Conservation (phyloP, 2,329 filamentous ascomycete species). For the Cladosporium sp. region DNA sequence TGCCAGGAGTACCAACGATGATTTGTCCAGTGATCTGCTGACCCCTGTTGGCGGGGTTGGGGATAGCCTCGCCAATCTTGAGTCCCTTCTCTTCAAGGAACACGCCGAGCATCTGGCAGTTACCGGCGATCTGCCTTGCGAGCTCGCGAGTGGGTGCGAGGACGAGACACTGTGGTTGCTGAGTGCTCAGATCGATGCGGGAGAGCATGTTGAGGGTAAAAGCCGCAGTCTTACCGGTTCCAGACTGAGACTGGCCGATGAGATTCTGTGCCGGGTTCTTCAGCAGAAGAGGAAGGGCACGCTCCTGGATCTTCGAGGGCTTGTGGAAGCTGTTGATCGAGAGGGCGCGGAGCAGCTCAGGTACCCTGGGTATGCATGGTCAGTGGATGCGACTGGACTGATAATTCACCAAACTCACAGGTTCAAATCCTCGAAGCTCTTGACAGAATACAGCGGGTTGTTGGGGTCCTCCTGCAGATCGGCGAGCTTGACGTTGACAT, state of each 20-base stretch:
- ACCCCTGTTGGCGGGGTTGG: slow-evolving; percentile 65
- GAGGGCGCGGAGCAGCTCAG: slow-evolving; percentile 70
- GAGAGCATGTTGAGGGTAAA: slow-evolving; percentile 90
- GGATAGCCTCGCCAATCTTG: slow-evolving; percentile 75
- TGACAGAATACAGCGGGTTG: slow-evolving; percentile 81
- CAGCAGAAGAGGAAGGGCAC: slow-evolving; percentile 83
- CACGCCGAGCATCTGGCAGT: slow-evolving; percentile 76
- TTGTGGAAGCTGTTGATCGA: slow-evolving; percentile 81
- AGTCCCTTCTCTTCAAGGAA: slow-evolving; percentile 65
- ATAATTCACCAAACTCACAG: slow-evolving; percentile 58
- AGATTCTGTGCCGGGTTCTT: slow-evolving; percentile 83
- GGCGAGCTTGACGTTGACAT: slow-evolving; percentile 88
- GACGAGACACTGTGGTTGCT: slow-evolving; percentile 77
- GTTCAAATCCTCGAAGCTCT: slow-evolving; percentile 77
- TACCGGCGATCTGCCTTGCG: slow-evolving; percentile 86
- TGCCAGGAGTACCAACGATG: slow-evolving; percentile 90
- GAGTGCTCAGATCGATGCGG: slow-evolving; percentile 68
- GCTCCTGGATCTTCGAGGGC: slow-evolving; percentile 97
- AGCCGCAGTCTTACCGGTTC: slow-evolving; percentile 95
- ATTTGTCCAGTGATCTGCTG: slow-evolving; percentile 69
- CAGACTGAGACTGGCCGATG: slow-evolving; percentile 98
- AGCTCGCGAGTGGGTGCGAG: slow-evolving; percentile 92
- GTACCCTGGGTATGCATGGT: slow-evolving; percentile 42
- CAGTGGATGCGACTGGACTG: slow-evolving; percentile 3
- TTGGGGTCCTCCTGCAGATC: slow-evolving; percentile 82